phyloP scores from a whole-genome alignment of 1,284 basidiomycete genomes.

The Heterobasidion annosum region DNA sequence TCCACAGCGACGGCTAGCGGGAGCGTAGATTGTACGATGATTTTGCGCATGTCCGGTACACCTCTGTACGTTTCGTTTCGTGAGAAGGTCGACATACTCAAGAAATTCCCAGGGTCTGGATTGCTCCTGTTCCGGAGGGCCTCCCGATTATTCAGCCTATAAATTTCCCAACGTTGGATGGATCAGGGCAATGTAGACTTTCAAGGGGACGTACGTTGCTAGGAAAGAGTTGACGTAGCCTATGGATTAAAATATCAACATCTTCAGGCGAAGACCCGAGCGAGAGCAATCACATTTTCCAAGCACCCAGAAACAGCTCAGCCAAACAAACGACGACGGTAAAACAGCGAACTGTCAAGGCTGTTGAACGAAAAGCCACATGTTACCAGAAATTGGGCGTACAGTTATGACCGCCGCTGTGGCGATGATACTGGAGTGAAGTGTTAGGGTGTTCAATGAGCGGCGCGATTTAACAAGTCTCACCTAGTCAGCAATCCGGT shows the following conservation, averaged over 20 bases:
- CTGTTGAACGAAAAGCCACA: neutral
- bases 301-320: constrained; percentile 23
- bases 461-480: neutral
- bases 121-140: neutral
- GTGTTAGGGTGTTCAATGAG: neutral
- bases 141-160: neutral
- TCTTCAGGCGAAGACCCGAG: neutral
- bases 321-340: constrained; percentile 22
- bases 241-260: neutral
- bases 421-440: neutral
- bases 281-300: constrained; percentile 17
- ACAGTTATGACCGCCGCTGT: neutral
- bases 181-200: neutral
- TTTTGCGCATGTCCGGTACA: neutral
- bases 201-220: constrained; percentile 12
- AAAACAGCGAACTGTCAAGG: constrained; percentile 17
- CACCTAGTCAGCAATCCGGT: neutral
- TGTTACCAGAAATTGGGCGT: neutral
- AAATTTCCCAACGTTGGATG: neutral
- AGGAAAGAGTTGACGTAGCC: constrained; percentile 21
- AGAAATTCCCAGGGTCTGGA: neutral
- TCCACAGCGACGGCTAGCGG: neutral
- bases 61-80: neutral
- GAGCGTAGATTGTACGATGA: neutral
- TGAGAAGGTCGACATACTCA: neutral